These are phyloP conservation scores for Neurospora discreta DNA, from an alignment of 495 filamentous ascomycete genomes.

Conservation along the genomic window DNA sequence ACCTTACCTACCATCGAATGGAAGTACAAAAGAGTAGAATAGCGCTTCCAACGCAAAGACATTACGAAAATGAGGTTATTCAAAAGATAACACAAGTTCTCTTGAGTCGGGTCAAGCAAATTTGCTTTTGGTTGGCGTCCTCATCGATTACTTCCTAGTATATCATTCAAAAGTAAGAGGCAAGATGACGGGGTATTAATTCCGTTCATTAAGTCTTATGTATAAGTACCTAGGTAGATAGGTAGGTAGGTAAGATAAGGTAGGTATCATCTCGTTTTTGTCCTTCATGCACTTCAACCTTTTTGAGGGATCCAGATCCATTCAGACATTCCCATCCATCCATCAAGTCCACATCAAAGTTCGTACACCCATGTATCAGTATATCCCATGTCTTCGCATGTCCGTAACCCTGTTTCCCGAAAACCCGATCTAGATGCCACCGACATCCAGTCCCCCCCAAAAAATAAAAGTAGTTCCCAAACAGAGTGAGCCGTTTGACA, in stretches of 20 bases:
- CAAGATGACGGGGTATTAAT: no score
- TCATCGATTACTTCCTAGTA: no score
- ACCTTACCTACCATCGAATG: no score
- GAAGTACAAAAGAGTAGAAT: no score
- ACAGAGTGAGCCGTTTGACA: neutral
- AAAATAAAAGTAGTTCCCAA: neutral
- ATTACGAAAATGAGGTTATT: no score
- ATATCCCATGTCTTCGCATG: neutral
- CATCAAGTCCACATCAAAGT: neutral
- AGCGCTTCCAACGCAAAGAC: no score
- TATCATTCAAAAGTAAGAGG: no score
- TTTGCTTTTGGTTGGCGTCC: no score
- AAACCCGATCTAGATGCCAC: neutral
- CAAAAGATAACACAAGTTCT: no score
- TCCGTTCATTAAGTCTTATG: neutral
- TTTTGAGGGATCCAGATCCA: neutral
- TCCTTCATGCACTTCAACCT: neutral
- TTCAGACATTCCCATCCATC: neutral
- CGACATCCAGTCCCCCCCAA: neutral
- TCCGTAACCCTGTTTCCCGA: neutral
- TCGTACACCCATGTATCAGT: neutral
- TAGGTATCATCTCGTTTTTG: neutral
- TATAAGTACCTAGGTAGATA: neutral
- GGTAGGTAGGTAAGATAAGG: neutral
- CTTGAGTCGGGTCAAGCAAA: no score